Base-by-base conservation (phyloP, 2,329 filamentous ascomycete genomes). In the Fusarium keratoplasticum region DNA sequence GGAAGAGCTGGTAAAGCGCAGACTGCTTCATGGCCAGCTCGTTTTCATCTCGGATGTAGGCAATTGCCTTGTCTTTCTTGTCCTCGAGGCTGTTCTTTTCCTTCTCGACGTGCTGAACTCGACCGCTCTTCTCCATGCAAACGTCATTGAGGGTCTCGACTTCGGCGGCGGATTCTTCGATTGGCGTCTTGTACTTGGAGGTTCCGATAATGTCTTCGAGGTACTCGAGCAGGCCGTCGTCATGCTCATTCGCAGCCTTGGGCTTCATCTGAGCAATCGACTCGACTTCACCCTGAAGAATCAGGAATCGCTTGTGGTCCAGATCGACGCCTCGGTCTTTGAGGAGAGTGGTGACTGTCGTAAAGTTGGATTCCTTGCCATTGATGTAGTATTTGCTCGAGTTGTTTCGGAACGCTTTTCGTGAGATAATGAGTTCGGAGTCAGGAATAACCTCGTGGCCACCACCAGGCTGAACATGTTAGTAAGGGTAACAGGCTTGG, bases 181-280 rank as follows among this genome's bases (percentile, higher is more conserved):
- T 99, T 0, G 96, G 96, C 0, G 93, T 90, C 85, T 99, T 99
- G 86, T 99, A 99, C 82, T 98, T 98, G 7, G 96, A 98, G 0
- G 96, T 99, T 72, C 97, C 96, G 77, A 99, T 98, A 71, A 99
- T 99, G 79, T 99, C 96, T 82, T 99, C 96, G 0, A 99, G 90
- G 74, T 99, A 99, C 82, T 99, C 96, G 20, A 99, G 88, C 5
- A 99, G 89, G 14, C 96, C 96, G 79, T 99, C 96, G 70, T 99
- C 96, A 80, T 98, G 96, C 82, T 99, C 96, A 77, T 94, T 96
- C 47, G 89, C 92, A 5, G 97, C 96, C 83, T 99, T 99, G 20
- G 97, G 89, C 84, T 99, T 99, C 96, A 99, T 99, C 83, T 98
- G 96, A 8, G 96, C 96, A 80, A 99, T 99, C 0, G 96, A 98